Evolutionary conservation across 257 asterid genomes (phyloP), one percentile per base, ranked within the genome.

Genomic region (Rehmannia glutinosa): DNA sequence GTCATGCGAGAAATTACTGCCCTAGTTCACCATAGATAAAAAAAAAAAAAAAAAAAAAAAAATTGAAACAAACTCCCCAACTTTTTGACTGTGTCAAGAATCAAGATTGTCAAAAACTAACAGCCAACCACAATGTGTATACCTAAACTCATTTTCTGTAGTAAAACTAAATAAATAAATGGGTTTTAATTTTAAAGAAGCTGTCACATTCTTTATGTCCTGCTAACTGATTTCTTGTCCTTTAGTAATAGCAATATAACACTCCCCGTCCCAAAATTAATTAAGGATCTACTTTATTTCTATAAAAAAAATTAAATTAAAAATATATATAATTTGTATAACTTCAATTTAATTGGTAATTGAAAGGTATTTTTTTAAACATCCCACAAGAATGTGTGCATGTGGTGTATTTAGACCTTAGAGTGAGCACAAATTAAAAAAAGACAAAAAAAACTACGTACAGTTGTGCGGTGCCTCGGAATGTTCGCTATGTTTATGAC

Each of bases 381-480:
- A n/a, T n/a, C n/a, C n/a, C n/a, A n/a, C 52, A 70, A 9, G 11
- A 23, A 9, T n/a, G 32, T 10, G 35, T 12, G 27, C 20, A 10
- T 33, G 28, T 51, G 58, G 30, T 20, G 30, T 8, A 36, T 33
- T 33, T 33, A 33, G 47, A n/a, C 1, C 8, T 36, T 36, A 47
- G 1, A 13, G 16, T 2, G 16, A n/a, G 2, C 6, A 35, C 10
- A 12, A 62, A 39, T 16, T 2, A 51, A 60, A 43, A 9, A 23
- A 25, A 50, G 39, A 33, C 39, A 9, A 55, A 8, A 10, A 20
- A 68, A 57, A 19, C 43, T 28, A 46, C 46, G 68, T 59, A 72
- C 55, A 61, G 74, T 66, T 66, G 78, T 66, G 75, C 62, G 66
- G 81, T 50, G 84, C 88, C 83, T 84, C 76, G 87, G 74, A 64